Percentiles rank a stretch among this genome's conserved stretches.
phyloP scores from a whole-genome alignment of 2,329 filamentous ascomycete species.

The Neoascochyta sp. region DNA sequence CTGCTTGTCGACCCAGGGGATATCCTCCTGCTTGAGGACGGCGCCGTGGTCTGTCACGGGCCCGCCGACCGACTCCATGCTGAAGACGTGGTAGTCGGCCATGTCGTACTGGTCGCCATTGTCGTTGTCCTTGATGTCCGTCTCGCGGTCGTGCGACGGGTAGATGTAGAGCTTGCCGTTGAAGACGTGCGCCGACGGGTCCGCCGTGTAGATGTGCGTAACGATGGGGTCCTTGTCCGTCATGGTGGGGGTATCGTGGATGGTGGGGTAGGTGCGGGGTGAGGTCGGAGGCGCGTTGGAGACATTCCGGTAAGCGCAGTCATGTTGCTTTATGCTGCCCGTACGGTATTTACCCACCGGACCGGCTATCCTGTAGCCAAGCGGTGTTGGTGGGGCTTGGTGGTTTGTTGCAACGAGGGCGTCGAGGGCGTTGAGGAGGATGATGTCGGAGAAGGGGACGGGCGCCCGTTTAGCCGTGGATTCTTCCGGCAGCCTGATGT shows the following conservation, averaged over 20 bases:
- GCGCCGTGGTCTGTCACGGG: conserved; percentile 70
- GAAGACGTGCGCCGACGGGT: conserved; percentile 78
- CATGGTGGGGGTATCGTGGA: conserved; percentile 16
- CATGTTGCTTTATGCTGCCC: too few species aligned
- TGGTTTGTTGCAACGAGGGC: too few species aligned
- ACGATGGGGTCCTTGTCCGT: conserved; percentile 58
- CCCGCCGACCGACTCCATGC: conserved; percentile 53
- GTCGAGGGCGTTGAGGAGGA: too few species aligned
- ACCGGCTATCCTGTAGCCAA: too few species aligned
- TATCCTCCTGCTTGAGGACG: conserved; percentile 60
- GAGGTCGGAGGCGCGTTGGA: too few species aligned
- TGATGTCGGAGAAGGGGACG: too few species aligned
- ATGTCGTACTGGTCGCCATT: conserved; percentile 85
- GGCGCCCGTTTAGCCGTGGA: too few species aligned
- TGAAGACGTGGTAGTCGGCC: conserved; percentile 79
- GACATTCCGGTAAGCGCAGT: too few species aligned
- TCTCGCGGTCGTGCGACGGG: conserved; percentile 75
- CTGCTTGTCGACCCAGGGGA: conserved; percentile 76
- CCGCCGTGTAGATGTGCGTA: conserved; percentile 72
- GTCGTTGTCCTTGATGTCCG: conserved; percentile 71
- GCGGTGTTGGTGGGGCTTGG: too few species aligned
- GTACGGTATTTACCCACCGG: too few species aligned
- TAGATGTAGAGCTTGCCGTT: conserved; percentile 73
- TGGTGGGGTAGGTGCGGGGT: too few species aligned
- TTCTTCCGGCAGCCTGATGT: too few species aligned